Evolutionary conservation across 441 rosid species (phyloP).

Genomic region (Erodium trifolium): DNA sequence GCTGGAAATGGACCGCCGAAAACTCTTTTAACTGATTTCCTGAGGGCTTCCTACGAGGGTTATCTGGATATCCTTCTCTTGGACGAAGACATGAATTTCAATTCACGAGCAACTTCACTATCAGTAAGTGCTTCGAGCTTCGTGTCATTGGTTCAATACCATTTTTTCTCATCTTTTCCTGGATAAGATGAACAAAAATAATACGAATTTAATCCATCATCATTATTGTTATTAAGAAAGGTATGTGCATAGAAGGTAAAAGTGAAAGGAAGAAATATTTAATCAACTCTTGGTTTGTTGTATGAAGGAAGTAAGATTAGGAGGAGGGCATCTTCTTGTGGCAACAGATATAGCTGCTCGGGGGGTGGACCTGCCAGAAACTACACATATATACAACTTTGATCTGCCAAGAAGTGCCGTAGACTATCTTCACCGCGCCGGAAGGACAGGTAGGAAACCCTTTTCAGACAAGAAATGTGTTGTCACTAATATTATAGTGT

Average conservation of each 20-base stretch:
- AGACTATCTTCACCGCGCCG: conserved; percentile 86
- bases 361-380: conserved; percentile 85
- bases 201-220: no score
- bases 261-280: no score
- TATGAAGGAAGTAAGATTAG: conserved; percentile 55
- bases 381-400: conserved; percentile 85
- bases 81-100: conserved; percentile 81
- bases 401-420: conserved; percentile 72
- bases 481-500: conserved; percentile 53
- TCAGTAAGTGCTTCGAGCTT: conserved; percentile 34
- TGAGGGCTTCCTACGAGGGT: conserved; percentile 49
- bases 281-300: neutral
- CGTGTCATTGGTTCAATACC: neutral
- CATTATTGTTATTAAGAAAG: no score
- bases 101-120: conserved; percentile 74
- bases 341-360: conserved; percentile 92
- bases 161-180: neutral
- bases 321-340: conserved; percentile 74
- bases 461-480: conserved; percentile 64
- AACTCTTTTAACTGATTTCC: conserved; percentile 47
- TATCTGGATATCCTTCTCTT: conserved; percentile 49
- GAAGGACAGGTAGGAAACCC: conserved; percentile 89
- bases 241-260: no score
- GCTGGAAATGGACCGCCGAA: conserved; percentile 67
- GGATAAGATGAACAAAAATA: no score